Evolutionary conservation across 805 yeast species (phyloP).

Genomic region (Teunomyces panamensis): DNA sequence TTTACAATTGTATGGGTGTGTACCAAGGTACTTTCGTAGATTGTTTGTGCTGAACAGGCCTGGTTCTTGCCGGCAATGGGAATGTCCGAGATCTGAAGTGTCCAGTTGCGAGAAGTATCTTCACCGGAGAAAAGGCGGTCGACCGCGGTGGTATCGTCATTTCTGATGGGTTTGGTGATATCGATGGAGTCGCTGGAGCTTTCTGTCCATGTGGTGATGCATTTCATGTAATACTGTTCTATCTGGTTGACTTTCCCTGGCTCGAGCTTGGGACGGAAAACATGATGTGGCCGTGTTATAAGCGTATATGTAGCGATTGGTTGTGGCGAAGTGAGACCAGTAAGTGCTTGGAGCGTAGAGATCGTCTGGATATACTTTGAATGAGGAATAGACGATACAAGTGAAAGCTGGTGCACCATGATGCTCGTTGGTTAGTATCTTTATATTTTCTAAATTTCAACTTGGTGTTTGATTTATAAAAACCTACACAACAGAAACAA

Average conservation of each 20-base stretch:
- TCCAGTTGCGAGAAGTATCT: slow-evolving; percentile 45
- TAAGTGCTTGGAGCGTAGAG: slow-evolving; percentile 49
- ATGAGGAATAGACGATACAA: slow-evolving; percentile 45
- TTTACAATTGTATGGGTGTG: slow-evolving; percentile 44
- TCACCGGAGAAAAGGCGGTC: slow-evolving; percentile 28
- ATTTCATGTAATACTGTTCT: slow-evolving; percentile 51
- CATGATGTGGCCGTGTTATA: slow-evolving; percentile 47
- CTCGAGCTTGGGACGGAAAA: slow-evolving; percentile 51
- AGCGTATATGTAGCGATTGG: slow-evolving; percentile 47
- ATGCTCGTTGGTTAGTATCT: neutral
- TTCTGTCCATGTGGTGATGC: slow-evolving; percentile 48
- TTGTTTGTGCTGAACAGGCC: slow-evolving; percentile 59
- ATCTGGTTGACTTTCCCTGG: slow-evolving; percentile 58
- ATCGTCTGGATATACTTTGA: slow-evolving; percentile 40
- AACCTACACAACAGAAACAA: too few relatives aligned
- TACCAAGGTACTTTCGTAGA: slow-evolving; percentile 57
- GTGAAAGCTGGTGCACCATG: slow-evolving; percentile 56
- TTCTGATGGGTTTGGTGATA: slow-evolving; percentile 23
- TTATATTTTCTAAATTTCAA: too few relatives aligned
- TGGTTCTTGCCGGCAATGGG: slow-evolving; percentile 72
- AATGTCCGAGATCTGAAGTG: slow-evolving; percentile 63
- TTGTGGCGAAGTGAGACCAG: slow-evolving; percentile 47
- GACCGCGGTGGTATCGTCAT: slow-evolving; percentile 19
- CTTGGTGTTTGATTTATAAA: too few relatives aligned
- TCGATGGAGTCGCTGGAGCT: slow-evolving; percentile 15